phyloP scores from a whole-genome alignment of 2,329 filamentous ascomycete genomes.

The Neonectria hederae region DNA sequence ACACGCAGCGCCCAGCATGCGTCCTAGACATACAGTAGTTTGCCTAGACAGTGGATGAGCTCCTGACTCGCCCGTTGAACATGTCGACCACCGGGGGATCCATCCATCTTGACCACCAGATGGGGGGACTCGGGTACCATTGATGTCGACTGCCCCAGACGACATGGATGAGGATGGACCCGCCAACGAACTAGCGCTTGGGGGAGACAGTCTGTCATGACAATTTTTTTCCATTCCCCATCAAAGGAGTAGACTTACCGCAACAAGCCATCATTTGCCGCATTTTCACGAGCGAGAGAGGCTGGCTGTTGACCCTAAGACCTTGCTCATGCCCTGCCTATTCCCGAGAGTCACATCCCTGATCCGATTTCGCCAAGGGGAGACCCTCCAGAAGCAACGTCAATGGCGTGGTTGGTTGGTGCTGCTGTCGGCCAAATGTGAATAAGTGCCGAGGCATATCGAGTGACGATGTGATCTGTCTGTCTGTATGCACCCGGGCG shows the following conservation, averaged over 20 bases:
- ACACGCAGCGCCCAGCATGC: conserved; percentile 14
- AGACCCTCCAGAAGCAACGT: conserved; percentile 21
- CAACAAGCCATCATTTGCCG: conserved; percentile 9
- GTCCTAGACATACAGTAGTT: conserved; percentile 25
- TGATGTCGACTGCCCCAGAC: background rate
- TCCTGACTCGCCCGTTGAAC: conserved; percentile 18
- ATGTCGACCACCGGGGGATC: background rate
- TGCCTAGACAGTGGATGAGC: conserved; percentile 11
- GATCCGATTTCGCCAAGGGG: conserved; percentile 27
- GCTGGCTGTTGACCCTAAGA: background rate
- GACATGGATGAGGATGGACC: conserved; percentile 1
- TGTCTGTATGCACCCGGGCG: conserved; percentile 5
- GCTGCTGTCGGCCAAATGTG: conserved; percentile 16
- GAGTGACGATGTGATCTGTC: conserved; percentile 18
- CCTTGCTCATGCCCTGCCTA: conserved; percentile 22
- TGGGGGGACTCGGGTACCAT: conserved; percentile 5
- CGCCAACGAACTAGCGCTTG: conserved; percentile 8
- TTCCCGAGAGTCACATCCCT: conserved; percentile 36
- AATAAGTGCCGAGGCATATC: conserved; percentile 29
- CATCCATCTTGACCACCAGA: background rate
- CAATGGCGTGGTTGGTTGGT: conserved; percentile 34
- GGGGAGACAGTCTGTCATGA: conserved; percentile 9
- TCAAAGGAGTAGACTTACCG: conserved; percentile 4
- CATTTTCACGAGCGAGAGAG: conserved; percentile 12
- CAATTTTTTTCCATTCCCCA: conserved; percentile 1